These are phyloP conservation scores for Celoporthe dispersa DNA, from an alignment of 2,329 filamentous ascomycete genomes.

Conservation along the genomic window DNA sequence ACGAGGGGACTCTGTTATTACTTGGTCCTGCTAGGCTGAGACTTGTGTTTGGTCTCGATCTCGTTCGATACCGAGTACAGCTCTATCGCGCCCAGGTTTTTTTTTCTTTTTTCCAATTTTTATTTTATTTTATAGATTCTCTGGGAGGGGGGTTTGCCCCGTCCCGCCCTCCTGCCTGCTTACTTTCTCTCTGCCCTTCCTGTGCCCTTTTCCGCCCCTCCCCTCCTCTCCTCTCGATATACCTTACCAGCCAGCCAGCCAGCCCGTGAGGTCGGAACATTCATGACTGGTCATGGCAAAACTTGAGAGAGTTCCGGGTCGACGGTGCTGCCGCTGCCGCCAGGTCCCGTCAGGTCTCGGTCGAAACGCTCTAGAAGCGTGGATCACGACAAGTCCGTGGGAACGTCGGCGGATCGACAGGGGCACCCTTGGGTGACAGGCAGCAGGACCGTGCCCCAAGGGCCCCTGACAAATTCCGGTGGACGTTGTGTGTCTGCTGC, in stretches of 20 bases:
- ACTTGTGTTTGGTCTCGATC: neutral
- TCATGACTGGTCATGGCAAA: no score
- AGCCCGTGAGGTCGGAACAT: neutral
- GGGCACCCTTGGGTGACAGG: constrained; percentile 7
- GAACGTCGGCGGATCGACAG: constrained; percentile 12
- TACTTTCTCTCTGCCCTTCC: neutral
- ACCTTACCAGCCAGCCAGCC: neutral
- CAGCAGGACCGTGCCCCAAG: neutral
- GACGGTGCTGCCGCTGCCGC: neutral
- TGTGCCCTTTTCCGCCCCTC: neutral
- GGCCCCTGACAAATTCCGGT: neutral
- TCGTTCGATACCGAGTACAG: neutral
- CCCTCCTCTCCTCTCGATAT: neutral
- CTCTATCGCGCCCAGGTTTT: neutral
- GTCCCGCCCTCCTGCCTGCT: neutral
- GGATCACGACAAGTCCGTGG: constrained; percentile 1
- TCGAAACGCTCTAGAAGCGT: constrained; percentile 22
- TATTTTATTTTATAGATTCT: neutral
- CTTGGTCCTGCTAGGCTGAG: neutral
- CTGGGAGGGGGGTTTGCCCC: no score
- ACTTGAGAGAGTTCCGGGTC: neutral
- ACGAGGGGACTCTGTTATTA: neutral
- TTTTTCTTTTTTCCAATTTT: neutral
- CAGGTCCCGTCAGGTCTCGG: constrained; percentile 9
- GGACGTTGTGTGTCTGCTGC: neutral